Conservation (phyloP, 225 moss, liverwort and hornwort genomes). For the Marchantia polymorpha region DNA sequence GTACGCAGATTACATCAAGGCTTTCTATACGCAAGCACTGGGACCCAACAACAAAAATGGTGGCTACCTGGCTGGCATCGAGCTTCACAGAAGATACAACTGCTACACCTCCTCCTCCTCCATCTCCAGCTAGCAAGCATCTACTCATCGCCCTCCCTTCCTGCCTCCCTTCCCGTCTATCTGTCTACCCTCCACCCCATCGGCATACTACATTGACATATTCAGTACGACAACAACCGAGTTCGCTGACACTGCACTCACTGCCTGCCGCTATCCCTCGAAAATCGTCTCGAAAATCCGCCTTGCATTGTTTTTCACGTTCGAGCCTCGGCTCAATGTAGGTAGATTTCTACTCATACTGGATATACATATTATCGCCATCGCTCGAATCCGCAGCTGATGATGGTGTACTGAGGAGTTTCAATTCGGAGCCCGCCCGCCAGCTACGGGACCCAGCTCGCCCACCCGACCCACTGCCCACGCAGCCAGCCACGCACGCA, state of each 20-base stretch:
- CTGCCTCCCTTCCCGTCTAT: background rate
- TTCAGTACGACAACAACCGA: background rate
- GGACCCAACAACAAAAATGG: conserved; percentile 35
- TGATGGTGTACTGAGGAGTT: conserved; percentile 8
- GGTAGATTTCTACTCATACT: background rate
- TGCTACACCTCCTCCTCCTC: conserved; percentile 3
- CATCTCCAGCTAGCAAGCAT: background rate
- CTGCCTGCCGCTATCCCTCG: background rate
- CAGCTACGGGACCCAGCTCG: background rate
- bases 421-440: background rate
- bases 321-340: background rate
- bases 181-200: background rate
- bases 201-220: background rate
- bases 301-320: background rate
- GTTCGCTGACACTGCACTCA: background rate
- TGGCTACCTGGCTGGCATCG: conserved; percentile 25
- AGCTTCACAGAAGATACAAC: conserved; percentile 18
- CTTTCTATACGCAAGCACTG: conserved; percentile 25
- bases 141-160: background rate
- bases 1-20: conserved; percentile 36
- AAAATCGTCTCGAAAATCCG: conserved; percentile 6
- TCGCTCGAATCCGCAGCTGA: background rate
- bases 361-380: background rate
- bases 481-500: background rate
- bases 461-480: background rate